Base-by-base conservation (phyloP, 2,329 filamentous ascomycete species). In the Helotiales sp. region DNA sequence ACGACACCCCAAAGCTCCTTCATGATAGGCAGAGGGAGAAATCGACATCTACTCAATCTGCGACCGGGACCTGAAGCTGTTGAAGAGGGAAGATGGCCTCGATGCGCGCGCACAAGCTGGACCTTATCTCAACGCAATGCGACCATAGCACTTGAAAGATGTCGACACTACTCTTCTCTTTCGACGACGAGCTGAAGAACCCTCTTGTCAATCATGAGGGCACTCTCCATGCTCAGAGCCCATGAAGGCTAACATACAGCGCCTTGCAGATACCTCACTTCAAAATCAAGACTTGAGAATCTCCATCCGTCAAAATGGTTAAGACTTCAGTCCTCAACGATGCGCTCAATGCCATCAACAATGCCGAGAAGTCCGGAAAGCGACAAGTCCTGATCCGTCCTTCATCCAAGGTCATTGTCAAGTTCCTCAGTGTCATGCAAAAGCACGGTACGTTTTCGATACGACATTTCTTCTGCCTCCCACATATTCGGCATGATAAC, bases 351-450 rank as follows among this genome's bases (percentile, higher is more conserved):
- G 88, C 90, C 87, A 98, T 99, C 91, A 99, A 99, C 93, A 99
- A 99, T 85, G 96, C 96, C 88, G 96, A 99, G 90, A 98, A 99
- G 92, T 88, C 92, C 78, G 96, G 96, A 87, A 98, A 98, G 92
- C 94, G 96, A 81, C 96, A 99, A 87, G 96, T 98, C 82, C 81
- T 99, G 83, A 97, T 99, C 89, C 91, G 94, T 80, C 96, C 96
- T 78, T 92, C 89, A 83, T 98, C 96, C 84, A 99, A 99, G 92
- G 96, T 99, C 88, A 99, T 99, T 80, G 86, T 96, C 88, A 98
- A 98, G 90, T 99, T 98, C 91, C 88, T 99, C 81, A 88, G 88
- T 82, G 95, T 98, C 83, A 99, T 99, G 96, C 96, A 99, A 88
- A 93, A 92, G 85, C 96, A 99, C 87, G 96, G 96, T 98, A 96